A percentile compares a stretch with the other conserved stretches of the same genome.
These are phyloP conservation scores for Ceratocystis cacaofunesta DNA, from an alignment of 2,329 filamentous ascomycete genomes.

Conservation along the genomic window DNA sequence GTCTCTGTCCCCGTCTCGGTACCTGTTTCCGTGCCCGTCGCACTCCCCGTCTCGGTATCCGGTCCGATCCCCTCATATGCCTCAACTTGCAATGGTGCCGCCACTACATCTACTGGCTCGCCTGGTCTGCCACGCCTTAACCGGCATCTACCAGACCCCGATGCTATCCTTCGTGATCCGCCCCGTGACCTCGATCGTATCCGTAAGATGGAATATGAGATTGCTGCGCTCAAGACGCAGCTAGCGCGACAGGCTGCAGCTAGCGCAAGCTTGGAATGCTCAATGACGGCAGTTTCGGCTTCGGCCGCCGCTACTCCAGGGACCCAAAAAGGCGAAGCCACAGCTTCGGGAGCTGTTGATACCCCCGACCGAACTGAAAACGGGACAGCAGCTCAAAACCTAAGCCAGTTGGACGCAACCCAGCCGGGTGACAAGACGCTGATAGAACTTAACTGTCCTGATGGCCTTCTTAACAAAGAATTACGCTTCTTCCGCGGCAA, in stretches of 20 bases:
- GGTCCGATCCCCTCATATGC: background rate
- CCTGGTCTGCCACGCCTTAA: conserved; percentile 31
- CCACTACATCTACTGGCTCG: conserved; percentile 23
- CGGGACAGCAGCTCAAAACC: background rate
- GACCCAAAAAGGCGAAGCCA: conserved; percentile 31
- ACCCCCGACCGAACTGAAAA: background rate
- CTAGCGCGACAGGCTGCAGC: conserved; percentile 30
- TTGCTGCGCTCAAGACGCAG: conserved; percentile 40
- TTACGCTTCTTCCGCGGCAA: conserved; percentile 43
- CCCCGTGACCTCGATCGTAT: conserved; percentile 43
- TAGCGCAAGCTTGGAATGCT: conserved; percentile 30
- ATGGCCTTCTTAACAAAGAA: conserved; percentile 30
- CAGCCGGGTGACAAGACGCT: conserved; percentile 24
- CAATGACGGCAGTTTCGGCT: conserved; percentile 27
- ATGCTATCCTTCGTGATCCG: conserved; percentile 26
- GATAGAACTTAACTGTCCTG: conserved; percentile 28
- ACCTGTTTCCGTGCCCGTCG: background rate
- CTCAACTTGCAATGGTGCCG: background rate
- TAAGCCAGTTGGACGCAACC: conserved; percentile 22
- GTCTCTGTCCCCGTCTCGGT: background rate
- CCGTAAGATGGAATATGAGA: conserved; percentile 43
- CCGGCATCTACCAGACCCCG: conserved; percentile 19
- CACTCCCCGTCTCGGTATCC: background rate
- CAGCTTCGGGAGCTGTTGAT: conserved; percentile 21
- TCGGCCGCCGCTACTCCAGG: conserved; percentile 18